Percentiles rank a stretch among this genome's conserved stretches.
These are phyloP conservation scores for Emergomyces orientalis DNA, from an alignment of 2,329 filamentous ascomycete genomes.

Conservation along the genomic window DNA sequence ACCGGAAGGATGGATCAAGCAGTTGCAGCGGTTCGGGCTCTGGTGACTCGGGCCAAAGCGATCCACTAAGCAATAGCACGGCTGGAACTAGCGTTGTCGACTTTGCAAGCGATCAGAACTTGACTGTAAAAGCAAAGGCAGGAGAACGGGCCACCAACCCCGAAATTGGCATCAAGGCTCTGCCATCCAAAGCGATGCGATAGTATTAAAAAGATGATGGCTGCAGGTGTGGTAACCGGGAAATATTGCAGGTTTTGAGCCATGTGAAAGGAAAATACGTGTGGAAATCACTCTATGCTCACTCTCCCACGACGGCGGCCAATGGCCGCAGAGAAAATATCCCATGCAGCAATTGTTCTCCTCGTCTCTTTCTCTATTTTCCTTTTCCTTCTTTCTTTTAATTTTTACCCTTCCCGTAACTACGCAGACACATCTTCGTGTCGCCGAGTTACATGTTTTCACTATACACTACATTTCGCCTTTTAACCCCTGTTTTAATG, in stretches of 20 bases:
- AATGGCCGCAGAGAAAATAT: background rate
- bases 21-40: constrained; percentile 8
- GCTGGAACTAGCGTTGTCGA: constrained; percentile 9
- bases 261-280: background rate
- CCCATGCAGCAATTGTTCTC: too few relatives aligned
- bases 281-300: background rate
- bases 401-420: too few relatives aligned
- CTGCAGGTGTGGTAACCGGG: background rate
- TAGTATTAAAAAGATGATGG: background rate
- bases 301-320: background rate
- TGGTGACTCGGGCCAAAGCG: constrained; percentile 12
- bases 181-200: background rate
- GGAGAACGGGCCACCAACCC: background rate
- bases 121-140: background rate
- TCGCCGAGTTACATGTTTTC: background rate
- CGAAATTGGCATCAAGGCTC: background rate
- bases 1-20: constrained; percentile 9
- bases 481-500: too few relatives aligned
- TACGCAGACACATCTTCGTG: background rate
- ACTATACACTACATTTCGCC: too few relatives aligned
- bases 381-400: too few relatives aligned
- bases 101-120: background rate
- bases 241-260: background rate
- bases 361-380: too few relatives aligned
- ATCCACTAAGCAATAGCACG: constrained; percentile 12